These are phyloP conservation scores for Blastocystis sp. DNA, from an alignment of 352 stramenopile genomes.

Conservation along the genomic window DNA sequence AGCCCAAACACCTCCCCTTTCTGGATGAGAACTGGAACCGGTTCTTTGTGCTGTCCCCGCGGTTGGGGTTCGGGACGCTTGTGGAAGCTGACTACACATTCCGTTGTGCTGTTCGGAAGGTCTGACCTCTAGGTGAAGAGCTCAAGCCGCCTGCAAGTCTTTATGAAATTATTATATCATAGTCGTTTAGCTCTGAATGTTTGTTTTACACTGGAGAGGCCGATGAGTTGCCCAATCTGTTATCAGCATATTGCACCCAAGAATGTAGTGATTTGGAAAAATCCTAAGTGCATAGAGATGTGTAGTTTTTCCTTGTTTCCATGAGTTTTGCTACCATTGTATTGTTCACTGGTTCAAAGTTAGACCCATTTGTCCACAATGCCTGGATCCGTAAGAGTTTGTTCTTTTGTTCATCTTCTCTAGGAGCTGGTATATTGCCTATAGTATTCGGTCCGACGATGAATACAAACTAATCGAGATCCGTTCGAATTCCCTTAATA, in stretches of 20 bases:
- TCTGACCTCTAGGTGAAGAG: neutral
- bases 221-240: neutral
- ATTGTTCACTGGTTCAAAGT: constrained; percentile 48
- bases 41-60: neutral
- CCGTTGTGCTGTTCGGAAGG: neutral
- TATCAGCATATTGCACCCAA: neutral
- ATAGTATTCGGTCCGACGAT: neutral
- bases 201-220: neutral
- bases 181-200: neutral
- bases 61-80: neutral
- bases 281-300: neutral
- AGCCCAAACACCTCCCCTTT: neutral
- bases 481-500: neutral
- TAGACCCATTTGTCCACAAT: neutral
- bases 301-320: constrained; percentile 4
- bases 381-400: neutral
- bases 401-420: neutral
- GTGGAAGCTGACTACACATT: neutral
- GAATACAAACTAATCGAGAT: constrained; percentile 22
- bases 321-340: constrained; percentile 39
- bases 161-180: neutral
- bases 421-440: neutral
- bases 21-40: neutral
- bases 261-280: neutral
- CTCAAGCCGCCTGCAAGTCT: neutral